Base-by-base conservation (phyloP, 805 yeast genomes). In the Candida sithepensis region DNA sequence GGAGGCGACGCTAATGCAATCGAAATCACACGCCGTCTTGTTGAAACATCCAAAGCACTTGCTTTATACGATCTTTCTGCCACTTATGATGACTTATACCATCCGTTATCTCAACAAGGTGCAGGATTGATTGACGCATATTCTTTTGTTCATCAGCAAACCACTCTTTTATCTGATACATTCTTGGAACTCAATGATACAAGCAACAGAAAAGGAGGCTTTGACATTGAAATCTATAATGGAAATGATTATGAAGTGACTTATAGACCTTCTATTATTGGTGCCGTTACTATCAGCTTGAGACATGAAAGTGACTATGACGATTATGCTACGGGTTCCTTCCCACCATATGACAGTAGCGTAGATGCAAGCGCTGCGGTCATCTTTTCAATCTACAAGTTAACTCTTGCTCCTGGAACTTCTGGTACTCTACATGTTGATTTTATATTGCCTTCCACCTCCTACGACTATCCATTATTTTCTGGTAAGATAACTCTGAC, bases 401-500 rank as follows among this genome's bases (percentile, higher is more conserved):
- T 51, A 2, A 46, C 46, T 10, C 5, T 50, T 13, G 43, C 36
- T 6, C 42, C 54, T 16, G 55, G 54, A 20, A 44, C 20, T 4
- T 30, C 49, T 6, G 49, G 42, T 4, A 39, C 32, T 10, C 24
- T 51, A 12, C 24, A 39, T 6, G 53, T 51, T 18, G 13, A 41
- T 9, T 39, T 51, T 18, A n/a, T 37, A 3, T 34, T 41, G n/a
- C 43, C 52, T n/a, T 19, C 14, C 21, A 28, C 50, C 6, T 19
- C 41, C 5, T 38, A 39, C 16, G 47, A 26, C 9, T 20, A 41
- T 21, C 44, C 49, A 26, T 12, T 52, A 20, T 49, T 51, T 41
- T 33, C 43, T 19, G 55, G 55, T 41, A 46, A 51, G 28, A 39
- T 53, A 38, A 21, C 32, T 13, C 41, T 53, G n/a, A 39, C 28